phyloP scores from a whole-genome alignment of 148 eudicot species.

The Simmondsia chinensis region DNA sequence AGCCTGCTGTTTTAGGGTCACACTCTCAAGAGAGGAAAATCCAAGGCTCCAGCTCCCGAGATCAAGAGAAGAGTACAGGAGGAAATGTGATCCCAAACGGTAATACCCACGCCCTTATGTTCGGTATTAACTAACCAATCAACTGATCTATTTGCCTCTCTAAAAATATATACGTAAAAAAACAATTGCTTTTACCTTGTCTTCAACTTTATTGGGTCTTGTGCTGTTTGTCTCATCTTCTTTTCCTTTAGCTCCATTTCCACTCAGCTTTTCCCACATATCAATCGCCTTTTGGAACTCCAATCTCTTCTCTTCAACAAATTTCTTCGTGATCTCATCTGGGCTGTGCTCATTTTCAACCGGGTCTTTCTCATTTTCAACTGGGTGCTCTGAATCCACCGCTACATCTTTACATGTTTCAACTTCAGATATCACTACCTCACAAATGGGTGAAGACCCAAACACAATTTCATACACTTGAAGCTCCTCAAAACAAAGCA shows the following conservation, averaged over 20 bases:
- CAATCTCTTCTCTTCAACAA: constrained; percentile 12
- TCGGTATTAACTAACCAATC: too few relatives aligned
- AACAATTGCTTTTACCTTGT: constrained; percentile 13
- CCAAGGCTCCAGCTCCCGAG: too few relatives aligned
- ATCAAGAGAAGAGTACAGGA: too few relatives aligned
- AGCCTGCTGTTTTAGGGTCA: too few relatives aligned
- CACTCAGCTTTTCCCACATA: constrained; percentile 25
- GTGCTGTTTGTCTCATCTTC: constrained; percentile 10
- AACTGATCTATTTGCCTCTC: too few relatives aligned
- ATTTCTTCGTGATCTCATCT: constrained; percentile 5
- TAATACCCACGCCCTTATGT: too few relatives aligned
- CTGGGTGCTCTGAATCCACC: too few relatives aligned
- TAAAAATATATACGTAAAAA: too few relatives aligned
- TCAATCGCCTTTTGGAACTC: constrained; percentile 18
- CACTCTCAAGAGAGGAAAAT: too few relatives aligned
- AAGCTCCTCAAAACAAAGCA: constrained; percentile 32
- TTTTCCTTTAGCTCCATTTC: constrained; percentile 22
- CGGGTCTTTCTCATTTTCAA: constrained; percentile 12
- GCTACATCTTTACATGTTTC: too few relatives aligned
- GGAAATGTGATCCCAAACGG: too few relatives aligned
- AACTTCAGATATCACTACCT: too few relatives aligned
- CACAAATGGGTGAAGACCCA: constrained; percentile 27
- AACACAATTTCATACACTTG: constrained; percentile 57
- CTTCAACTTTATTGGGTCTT: constrained; percentile 15
- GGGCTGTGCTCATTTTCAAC: constrained; percentile 18